These are phyloP conservation scores for Alternaria panax DNA, from an alignment of 2,329 filamentous ascomycete species.

Conservation along the genomic window DNA sequence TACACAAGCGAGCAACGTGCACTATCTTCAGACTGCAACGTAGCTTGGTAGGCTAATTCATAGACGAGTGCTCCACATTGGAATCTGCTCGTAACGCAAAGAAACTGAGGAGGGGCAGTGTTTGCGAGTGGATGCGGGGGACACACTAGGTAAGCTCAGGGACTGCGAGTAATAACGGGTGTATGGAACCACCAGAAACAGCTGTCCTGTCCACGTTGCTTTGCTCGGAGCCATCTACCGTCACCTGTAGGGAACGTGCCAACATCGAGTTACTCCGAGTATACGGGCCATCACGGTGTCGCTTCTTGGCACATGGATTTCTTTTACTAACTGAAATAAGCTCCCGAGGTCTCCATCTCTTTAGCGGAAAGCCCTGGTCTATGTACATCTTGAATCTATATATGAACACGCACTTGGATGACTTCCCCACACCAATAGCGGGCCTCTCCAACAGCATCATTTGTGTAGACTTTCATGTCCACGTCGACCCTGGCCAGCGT, in stretches of 20 bases:
- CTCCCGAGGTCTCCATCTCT: conserved; percentile 16
- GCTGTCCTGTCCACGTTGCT: conserved; percentile 5
- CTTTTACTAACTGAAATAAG: conserved; percentile 33
- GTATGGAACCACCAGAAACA: conserved; percentile 15
- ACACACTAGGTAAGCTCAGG: conserved; percentile 31
- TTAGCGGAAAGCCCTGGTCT: conserved; percentile 18
- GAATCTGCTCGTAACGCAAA: conserved; percentile 27
- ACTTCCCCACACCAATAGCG: conserved; percentile 10
- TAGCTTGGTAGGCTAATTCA: conserved; percentile 23
- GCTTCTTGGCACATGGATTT: conserved; percentile 29
- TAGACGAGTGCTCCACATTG: conserved; percentile 25
- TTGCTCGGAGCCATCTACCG: conserved; percentile 13
- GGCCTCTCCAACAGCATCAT: not conserved
- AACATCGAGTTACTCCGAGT: conserved; percentile 1
- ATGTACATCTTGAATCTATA: conserved; percentile 3
- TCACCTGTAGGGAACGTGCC: conserved; percentile 15
- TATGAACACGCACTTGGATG: conserved; percentile 4
- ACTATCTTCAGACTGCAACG: conserved; percentile 15
- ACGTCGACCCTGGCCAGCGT: not conserved
- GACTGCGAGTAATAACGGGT: conserved; percentile 1
- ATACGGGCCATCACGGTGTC: conserved; percentile 19
- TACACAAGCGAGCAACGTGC: conserved; percentile 17
- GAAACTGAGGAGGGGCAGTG: conserved; percentile 25
- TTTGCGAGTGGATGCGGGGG: conserved; percentile 10
- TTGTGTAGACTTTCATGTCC: conserved; percentile 5